phyloP scores from a whole-genome alignment of 1,139 yeast genomes.

The Hemisphaericaspora xylofermentans region DNA sequence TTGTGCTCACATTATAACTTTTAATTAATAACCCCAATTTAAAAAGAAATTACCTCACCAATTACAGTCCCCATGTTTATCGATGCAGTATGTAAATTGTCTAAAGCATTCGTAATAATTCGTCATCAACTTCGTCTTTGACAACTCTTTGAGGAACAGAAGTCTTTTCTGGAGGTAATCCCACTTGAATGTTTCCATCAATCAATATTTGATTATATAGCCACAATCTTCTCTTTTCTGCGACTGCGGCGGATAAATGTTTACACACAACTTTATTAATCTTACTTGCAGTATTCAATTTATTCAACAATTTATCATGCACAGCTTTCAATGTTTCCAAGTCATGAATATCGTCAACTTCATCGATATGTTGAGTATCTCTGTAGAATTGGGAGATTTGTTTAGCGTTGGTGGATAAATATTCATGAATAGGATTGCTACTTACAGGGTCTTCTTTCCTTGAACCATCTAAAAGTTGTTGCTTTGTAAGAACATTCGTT shows the following conservation, averaged over 20 bases:
- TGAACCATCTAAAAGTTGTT: conserved; percentile 13
- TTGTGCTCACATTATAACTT: no score
- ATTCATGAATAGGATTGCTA: conserved; percentile 9
- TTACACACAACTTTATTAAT: conserved; percentile 45
- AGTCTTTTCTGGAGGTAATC: conserved; percentile 30
- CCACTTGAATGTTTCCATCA: conserved; percentile 46
- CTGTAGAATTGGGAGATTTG: conserved; percentile 8
- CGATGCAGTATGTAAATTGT: background rate
- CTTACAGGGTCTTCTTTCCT: conserved; percentile 5
- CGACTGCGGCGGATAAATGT: conserved; percentile 37
- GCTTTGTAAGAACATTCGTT: conserved; percentile 13
- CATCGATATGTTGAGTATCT: conserved; percentile 8
- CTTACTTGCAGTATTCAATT: conserved; percentile 45
- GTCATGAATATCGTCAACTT: conserved; percentile 19
- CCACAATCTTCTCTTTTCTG: conserved; percentile 50
- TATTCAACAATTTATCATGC: conserved; percentile 19
- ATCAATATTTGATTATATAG: conserved; percentile 56
- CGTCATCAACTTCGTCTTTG: conserved; percentile 34
- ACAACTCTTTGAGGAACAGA: conserved; percentile 22
- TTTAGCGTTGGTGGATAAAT: conserved; percentile 8
- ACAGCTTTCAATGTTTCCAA: conserved; percentile 20
- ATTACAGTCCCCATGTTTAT: no score
- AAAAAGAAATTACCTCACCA: no score
- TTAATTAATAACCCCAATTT: no score
- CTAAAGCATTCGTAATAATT: conserved; percentile 16